Base-by-base conservation (phyloP, 2,329 filamentous ascomycete genomes). In the Pestalotiopsis sp. region DNA sequence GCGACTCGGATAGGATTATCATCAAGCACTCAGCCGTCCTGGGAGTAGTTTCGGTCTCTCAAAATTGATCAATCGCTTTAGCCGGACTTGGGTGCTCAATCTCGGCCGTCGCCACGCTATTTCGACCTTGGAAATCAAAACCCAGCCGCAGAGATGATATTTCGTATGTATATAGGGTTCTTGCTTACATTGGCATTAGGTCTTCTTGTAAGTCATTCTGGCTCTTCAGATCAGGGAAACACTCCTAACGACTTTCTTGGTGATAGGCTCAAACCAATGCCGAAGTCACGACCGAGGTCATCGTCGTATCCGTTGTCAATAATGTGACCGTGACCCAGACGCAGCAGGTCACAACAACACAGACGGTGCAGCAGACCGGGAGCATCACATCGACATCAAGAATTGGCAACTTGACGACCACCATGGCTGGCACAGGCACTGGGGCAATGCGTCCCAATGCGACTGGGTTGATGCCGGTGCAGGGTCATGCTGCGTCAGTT, bases 291-390 rank as follows among this genome's bases (percentile, higher is more conserved):
- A 64, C 61, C 25, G 61, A 64, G 17, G 14, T 52, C 11, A 64
- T 64, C 23, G 39, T 64, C 23, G 49, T 64, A 4, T 64, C 61
- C 3, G 12, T 64, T n/a, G 20, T 64, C 38, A 64, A 64, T 45
- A 64, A 64, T 49, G 39, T 52, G 3, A 64, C 61, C 3, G 61
- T 64, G 6, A 64, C 61, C 5, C 38, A 25, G 39, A 64, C 61
- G 39, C 38, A 52, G 20, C 39, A n/a, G 61, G n/a, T 64, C 12
- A 64, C 61, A 49, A 49, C 61, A 2, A 64, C 61, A 20, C 7
- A 45, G 20, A 49, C 39, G 13, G 20, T 64, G 17, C 13, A 12
- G 13, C 61, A 52, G 25, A 23, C 61, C 7, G 61, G 61, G 11
- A 20, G 11, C 13, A 49, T 39, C 2, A 39, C 36, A 13, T 23